Evolutionary conservation across 2,329 filamentous ascomycete genomes (phyloP), one percentile per base, ranked within the genome.

Genomic region (Ciborinia camelliae): DNA sequence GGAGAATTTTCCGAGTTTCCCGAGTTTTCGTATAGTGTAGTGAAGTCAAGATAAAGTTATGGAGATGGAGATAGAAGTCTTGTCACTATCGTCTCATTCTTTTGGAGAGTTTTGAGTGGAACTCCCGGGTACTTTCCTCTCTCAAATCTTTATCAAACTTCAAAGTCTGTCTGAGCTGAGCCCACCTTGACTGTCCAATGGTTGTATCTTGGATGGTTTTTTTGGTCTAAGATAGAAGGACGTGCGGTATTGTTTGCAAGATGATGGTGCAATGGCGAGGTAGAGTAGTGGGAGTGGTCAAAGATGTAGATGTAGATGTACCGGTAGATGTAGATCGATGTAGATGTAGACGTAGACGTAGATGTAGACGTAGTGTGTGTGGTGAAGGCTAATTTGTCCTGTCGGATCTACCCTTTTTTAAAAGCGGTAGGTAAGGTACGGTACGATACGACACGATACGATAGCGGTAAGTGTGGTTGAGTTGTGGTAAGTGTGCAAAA

Each of bases 31-130:
- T n/a, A 62, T 9, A 37, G 35, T n/a, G n/a, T 47, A 64, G 53
- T 69, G 68, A 68, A 50, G 69, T 69, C 65, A 63, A 66, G 65
- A 69, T 69, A 69, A 51, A 69, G 59, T 43, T 62, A 51, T 41
- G 37, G 47, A 15, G 54, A 54, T 45, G 54, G 39, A 23, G 55
- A 35, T 47, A n/a, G n/a, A 47, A 28, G 20, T 2, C 35, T 15
- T 47, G 4, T 45, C 28, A 47, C 8, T 26, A 35, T 8, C 15
- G 20, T 39, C 39, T 45, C 54, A 45, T 58, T 15, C 39, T 58
- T 57, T 20, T 32, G 20, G 54, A 8, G 8, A 32, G 12, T 43
- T 30, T 43, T 4, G 39, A 23, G 26, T 58, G 26, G 39, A 58
- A 12, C 41, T 14, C 20, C 28, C 55, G 12, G 6, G 41, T 47